Conservation (phyloP, 495 filamentous ascomycete genomes). For the Podospora comata region DNA sequence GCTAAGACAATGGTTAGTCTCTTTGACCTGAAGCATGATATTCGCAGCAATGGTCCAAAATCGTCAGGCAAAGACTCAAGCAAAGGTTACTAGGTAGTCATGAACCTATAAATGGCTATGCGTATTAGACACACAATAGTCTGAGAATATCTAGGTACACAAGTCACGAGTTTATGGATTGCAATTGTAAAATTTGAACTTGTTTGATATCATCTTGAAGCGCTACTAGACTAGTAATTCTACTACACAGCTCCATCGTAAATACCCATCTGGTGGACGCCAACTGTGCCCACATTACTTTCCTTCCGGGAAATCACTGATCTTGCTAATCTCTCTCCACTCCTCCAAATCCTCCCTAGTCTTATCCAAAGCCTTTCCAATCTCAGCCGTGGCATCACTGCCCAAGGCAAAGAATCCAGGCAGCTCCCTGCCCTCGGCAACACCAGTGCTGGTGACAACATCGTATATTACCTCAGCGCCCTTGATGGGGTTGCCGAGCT, state of each 20-base stretch:
- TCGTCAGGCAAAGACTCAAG: not conserved
- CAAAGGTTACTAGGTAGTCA: not conserved
- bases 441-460: constrained; percentile 31
- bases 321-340: constrained; percentile 9
- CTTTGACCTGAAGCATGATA: constrained; percentile 20
- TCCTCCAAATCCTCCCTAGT: constrained; percentile 12
- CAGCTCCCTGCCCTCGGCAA: constrained; percentile 26
- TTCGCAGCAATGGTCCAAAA: not conserved
- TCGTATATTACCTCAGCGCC: constrained; percentile 38
- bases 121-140: too few species aligned
- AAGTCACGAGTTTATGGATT: too few species aligned
- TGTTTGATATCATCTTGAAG: too few species aligned
- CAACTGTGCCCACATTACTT: not conserved
- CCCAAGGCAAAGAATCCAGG: constrained; percentile 25
- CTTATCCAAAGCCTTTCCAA: constrained; percentile 10
- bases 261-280: not conserved
- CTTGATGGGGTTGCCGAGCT: constrained; percentile 37
- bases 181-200: too few species aligned
- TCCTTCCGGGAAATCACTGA: constrained; percentile 11
- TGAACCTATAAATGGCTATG: too few species aligned
- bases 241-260: not conserved
- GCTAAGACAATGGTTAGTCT: constrained; percentile 26
- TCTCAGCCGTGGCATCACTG: constrained; percentile 21
- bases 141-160: too few species aligned
- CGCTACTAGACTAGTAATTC: not conserved